Evolutionary conservation across 768 basidiomycete genomes (phyloP).

Genomic region (Bullera alba): DNA sequence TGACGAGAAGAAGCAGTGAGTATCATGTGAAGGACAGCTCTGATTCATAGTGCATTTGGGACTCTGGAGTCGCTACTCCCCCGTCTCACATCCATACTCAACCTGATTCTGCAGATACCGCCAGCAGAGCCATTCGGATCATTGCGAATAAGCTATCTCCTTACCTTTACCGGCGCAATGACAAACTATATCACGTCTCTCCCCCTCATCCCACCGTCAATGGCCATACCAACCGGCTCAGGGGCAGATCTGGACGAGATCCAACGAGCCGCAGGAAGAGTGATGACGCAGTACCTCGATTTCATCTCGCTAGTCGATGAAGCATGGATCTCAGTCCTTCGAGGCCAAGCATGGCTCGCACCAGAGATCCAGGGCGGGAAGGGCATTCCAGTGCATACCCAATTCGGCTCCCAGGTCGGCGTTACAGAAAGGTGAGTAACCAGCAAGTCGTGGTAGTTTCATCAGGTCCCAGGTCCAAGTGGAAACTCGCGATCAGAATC

Average conservation of each 20-base stretch:
- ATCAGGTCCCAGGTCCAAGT: no score
- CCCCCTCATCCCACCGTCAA: slow-evolving; percentile 5
- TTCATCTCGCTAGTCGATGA: slow-evolving; percentile 15
- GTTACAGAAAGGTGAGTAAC: slow-evolving; percentile 17
- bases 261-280: neutral
- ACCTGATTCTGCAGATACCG: slow-evolving; percentile 25
- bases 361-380: neutral
- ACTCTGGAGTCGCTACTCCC: slow-evolving; percentile 8
- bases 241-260: neutral
- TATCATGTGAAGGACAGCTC: neutral
- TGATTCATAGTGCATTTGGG: slow-evolving; percentile 10
- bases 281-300: slow-evolving; percentile 5
- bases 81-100: slow-evolving; percentile 14
- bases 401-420: slow-evolving; percentile 6
- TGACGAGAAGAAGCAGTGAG: slow-evolving; percentile 22
- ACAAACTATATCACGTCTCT: slow-evolving; percentile 16
- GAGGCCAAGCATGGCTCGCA: slow-evolving; percentile 16
- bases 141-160: slow-evolving; percentile 17
- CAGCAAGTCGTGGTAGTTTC: no score
- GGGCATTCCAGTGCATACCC: slow-evolving; percentile 1
- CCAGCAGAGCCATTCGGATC: slow-evolving; percentile 12
- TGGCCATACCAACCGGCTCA: neutral
- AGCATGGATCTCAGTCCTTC: slow-evolving; percentile 23
- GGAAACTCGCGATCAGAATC: no score
- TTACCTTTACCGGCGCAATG: slow-evolving; percentile 15